phyloP scores from a whole-genome alignment of 352 stramenopile genomes.

The Globisporangium middletonii region DNA sequence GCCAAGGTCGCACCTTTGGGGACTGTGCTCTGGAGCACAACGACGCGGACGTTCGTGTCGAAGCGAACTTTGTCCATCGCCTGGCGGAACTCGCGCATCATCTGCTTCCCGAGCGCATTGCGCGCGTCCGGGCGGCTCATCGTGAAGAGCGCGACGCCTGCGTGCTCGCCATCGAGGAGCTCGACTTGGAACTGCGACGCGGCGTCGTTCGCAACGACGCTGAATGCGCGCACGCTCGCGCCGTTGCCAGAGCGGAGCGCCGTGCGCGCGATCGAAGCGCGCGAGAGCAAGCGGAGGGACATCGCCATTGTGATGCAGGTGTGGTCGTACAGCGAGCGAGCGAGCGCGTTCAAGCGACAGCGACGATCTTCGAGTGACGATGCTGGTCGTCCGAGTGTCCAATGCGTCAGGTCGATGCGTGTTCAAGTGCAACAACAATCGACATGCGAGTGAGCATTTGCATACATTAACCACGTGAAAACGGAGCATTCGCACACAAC shows the following conservation, averaged over 20 bases:
- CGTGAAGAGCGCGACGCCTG: conserved; percentile 68
- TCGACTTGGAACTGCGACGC: conserved; percentile 53
- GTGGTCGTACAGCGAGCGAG: not conserved
- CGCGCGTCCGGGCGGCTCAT: conserved; percentile 65
- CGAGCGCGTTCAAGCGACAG: not conserved
- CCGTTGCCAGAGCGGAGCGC: not conserved
- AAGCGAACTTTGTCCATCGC: conserved; percentile 63
- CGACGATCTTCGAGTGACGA: not conserved
- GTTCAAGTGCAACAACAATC: not conserved
- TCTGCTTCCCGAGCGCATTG: conserved; percentile 76
- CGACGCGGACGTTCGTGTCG: conserved; percentile 65
- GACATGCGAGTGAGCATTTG: not conserved
- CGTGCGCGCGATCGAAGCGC: not conserved
- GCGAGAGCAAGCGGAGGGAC: conserved; percentile 9
- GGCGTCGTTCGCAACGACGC: conserved; percentile 6
- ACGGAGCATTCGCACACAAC: too few relatives aligned
- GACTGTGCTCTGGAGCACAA: conserved; percentile 72
- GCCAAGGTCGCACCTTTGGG: conserved; percentile 26
- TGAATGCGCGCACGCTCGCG: conserved; percentile 10
- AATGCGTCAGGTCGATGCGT: not conserved
- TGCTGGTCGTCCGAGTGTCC: too few relatives aligned
- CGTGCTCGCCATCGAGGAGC: conserved; percentile 43
- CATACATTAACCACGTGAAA: not conserved
- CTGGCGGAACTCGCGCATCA: conserved; percentile 74
- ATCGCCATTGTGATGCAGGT: conserved; percentile 4